Evolutionary conservation across 805 yeast species (phyloP), one percentile per base, ranked within the genome.

Genomic region (Scheffersomyces lignosus): DNA sequence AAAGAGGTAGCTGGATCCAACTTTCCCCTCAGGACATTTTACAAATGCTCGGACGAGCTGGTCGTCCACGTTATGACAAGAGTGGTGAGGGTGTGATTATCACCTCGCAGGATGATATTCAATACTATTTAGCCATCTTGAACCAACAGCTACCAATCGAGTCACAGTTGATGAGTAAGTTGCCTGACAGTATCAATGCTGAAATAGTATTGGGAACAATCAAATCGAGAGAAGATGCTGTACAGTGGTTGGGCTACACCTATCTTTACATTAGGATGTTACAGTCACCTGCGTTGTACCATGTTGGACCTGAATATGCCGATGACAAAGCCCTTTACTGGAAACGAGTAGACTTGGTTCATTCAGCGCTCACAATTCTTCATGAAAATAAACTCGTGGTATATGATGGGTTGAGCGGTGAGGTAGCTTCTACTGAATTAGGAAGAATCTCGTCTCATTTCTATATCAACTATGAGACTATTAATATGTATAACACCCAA

Each of bases 21-120:
- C 65, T 91, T n/a, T 83, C 96, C 0, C 95, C 97, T 0, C 99
- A 91, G 52, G 98, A 93, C 62, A 83, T 91, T 26, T 60, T 91
- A 7, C 99, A 91, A 63, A 91, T 91, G 98, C 70, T 91, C n/a
- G 98, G 98, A 25, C 79, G 98, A 67, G 98, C 98, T 14, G 98
- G 98, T 49, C 76, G 99, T 61, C 99, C 99, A 0, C 73, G 96
- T 36, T 93, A 84, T 62, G 99, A 91, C 59, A 80, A 80, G 13
- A 78, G 80, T 51, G 99, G 99, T 51, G 96, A 87, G 49, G 99
- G 98, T 66, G 80, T 91, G 3, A 87, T 91, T 22, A 87, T 91
- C 33, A 93, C 98, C 0, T 75, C 90, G 0, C 93, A 87, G 40
- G 80, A 81, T 15, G 95, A 89, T 50, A 73, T 91, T 13, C 91